These are phyloP conservation scores for Fusarium brevicatenulatum DNA, from an alignment of 2,329 filamentous ascomycete genomes.

Conservation along the genomic window DNA sequence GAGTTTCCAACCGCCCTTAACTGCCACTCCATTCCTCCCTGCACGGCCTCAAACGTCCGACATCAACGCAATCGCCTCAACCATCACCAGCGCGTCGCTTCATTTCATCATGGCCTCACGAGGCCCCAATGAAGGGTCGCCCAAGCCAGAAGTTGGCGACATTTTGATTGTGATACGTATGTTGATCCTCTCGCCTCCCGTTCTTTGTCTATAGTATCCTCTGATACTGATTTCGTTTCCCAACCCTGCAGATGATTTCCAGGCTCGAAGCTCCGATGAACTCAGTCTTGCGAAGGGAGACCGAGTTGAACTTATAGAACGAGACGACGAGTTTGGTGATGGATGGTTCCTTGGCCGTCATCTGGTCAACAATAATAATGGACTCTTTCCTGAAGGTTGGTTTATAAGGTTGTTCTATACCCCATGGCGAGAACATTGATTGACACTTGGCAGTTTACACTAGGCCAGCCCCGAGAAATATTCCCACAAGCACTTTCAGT, in stretches of 20 bases:
- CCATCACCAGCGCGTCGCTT: slow-evolving; percentile 31
- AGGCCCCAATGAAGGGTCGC: slow-evolving; percentile 48
- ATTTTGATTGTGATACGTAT: slow-evolving; percentile 77
- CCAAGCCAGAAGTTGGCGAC: slow-evolving; percentile 71
- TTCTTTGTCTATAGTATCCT: slow-evolving; percentile 10
- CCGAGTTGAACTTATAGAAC: slow-evolving; percentile 82
- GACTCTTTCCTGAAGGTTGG: slow-evolving; percentile 85
- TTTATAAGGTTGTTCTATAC: slow-evolving; percentile 25
- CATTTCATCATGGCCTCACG: slow-evolving; percentile 56
- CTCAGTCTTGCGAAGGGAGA: slow-evolving; percentile 87
- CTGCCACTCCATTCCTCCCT: slow-evolving; percentile 34
- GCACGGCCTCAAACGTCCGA: slow-evolving; percentile 32
- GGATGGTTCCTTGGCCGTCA: slow-evolving; percentile 86
- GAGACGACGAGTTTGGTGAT: slow-evolving; percentile 89
- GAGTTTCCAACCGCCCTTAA: slow-evolving; percentile 39
- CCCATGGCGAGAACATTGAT: slow-evolving; percentile 22
- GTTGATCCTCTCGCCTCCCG: slow-evolving; percentile 49
- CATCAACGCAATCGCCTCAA: slow-evolving; percentile 27
- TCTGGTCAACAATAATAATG: slow-evolving; percentile 76
- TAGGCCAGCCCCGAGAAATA: slow-evolving; percentile 63
- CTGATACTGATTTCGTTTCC: slow-evolving; percentile 24
- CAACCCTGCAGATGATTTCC: slow-evolving; percentile 79
- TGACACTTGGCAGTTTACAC: slow-evolving; percentile 66
- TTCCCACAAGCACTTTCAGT: slow-evolving; percentile 45
- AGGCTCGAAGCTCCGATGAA: slow-evolving; percentile 91